Evolutionary conservation across 129 eudicot genomes (phyloP).

Genomic region (Helichrysum umbraculigerum): DNA sequence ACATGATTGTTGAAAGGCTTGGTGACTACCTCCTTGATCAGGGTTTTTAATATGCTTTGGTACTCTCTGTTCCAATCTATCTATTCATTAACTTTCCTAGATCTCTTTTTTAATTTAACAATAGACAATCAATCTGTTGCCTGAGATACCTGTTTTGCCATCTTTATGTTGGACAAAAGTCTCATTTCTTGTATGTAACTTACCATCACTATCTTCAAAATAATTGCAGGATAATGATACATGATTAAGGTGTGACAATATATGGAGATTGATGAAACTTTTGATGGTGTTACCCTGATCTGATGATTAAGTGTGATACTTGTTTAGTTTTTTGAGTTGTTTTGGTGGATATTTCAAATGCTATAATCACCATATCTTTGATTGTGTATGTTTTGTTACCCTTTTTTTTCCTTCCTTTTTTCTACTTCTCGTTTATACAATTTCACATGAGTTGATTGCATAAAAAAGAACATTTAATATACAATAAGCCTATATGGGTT

Average conservation of each 20-base stretch:
- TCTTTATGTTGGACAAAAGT: not conserved
- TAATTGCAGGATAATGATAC: constrained; percentile 27
- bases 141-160: not conserved
- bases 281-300: constrained; percentile 27
- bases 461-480: not conserved
- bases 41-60: constrained; percentile 62
- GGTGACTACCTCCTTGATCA: constrained; percentile 89
- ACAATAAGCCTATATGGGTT: not conserved
- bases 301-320: constrained; percentile 41
- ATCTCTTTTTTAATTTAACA: not conserved
- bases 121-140: not conserved
- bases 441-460: not conserved
- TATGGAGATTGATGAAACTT: constrained; percentile 31
- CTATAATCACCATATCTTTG: constrained; percentile 28
- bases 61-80: constrained; percentile 12
- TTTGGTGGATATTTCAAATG: constrained; percentile 34
- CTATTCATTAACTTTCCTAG: not conserved
- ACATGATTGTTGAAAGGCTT: constrained; percentile 86
- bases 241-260: constrained; percentile 27
- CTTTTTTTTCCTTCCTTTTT: no score
- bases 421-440: no score
- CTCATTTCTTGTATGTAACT: not conserved
- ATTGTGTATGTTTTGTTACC: constrained; percentile 21
- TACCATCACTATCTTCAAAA: not conserved
- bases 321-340: constrained; percentile 29